These are phyloP conservation scores for Marasmius oreades DNA, from an alignment of 1,284 basidiomycete genomes.

Conservation along the genomic window DNA sequence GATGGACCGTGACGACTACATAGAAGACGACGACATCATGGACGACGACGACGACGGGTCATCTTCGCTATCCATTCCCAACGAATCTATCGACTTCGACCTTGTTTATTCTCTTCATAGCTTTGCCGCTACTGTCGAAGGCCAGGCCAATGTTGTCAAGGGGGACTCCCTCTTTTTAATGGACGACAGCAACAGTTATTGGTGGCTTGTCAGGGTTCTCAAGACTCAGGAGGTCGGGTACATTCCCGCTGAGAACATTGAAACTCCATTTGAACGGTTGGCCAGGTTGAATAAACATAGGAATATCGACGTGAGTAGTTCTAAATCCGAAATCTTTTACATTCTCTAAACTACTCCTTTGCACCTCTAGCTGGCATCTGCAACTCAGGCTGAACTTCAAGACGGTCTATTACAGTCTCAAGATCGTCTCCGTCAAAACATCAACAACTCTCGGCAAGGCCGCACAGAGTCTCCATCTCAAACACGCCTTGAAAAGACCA, in stretches of 20 bases:
- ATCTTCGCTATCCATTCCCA: conserved; percentile 81
- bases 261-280: conserved; percentile 95
- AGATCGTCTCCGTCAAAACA: conserved; percentile 48
- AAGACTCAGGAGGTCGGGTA: conserved; percentile 99
- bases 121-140: conserved; percentile 93
- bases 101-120: conserved; percentile 88
- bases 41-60: conserved; percentile 75
- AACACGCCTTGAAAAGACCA: conserved; percentile 22
- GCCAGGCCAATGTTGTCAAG: conserved; percentile 95
- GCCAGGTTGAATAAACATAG: conserved; percentile 96
- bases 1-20: conserved; percentile 5
- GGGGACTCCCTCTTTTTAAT: conserved; percentile 91
- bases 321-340: neutral
- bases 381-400: conserved; percentile 67
- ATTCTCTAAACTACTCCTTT: neutral
- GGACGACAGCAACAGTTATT: conserved; percentile 96
- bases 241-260: conserved; percentile 99
- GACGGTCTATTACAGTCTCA: conserved; percentile 45
- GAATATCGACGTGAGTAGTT: conserved; percentile 84
- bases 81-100: conserved; percentile 89
- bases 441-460: conserved; percentile 42
- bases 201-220: conserved; percentile 96
- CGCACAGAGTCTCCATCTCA: conserved; percentile 43
- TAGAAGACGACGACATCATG: conserved; percentile 58
- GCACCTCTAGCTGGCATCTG: conserved; percentile 61